These are phyloP conservation scores for Solanum chilense DNA, from an alignment of 257 asterid genomes.

Conservation along the genomic window DNA sequence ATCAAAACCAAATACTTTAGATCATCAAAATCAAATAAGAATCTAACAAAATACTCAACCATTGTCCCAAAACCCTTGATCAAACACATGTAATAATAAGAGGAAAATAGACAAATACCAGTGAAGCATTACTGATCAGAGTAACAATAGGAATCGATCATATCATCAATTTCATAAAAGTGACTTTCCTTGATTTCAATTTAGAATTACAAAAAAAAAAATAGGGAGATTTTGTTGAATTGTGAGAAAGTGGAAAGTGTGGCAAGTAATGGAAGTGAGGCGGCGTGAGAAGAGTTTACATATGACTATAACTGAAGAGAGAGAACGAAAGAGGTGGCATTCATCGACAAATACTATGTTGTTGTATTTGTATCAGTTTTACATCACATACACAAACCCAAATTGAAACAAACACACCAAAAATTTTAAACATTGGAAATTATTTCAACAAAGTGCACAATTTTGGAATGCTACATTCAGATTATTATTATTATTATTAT, in stretches of 20 bases:
- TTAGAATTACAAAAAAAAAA: neutral
- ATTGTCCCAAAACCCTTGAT: neutral
- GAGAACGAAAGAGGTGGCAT: neutral
- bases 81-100: neutral
- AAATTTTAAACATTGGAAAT: neutral
- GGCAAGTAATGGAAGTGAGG: neutral
- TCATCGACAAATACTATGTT: neutral
- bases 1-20: neutral
- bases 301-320: neutral
- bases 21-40: neutral
- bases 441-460: neutral
- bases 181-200: neutral
- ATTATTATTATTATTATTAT: neutral
- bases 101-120: neutral
- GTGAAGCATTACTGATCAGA: neutral
- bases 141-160: neutral
- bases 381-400: neutral
- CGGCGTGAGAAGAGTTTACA: conserved; percentile 2
- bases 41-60: neutral
- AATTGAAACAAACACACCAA: neutral
- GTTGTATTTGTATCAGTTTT: neutral
- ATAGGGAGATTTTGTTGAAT: neutral
- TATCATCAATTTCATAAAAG: neutral
- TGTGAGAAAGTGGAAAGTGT: neutral
- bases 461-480: neutral